Evolutionary conservation across 1,284 basidiomycete species (phyloP), one percentile per base, ranked within the genome.

Genomic region (Pseudozyma tsukubaensis): DNA sequence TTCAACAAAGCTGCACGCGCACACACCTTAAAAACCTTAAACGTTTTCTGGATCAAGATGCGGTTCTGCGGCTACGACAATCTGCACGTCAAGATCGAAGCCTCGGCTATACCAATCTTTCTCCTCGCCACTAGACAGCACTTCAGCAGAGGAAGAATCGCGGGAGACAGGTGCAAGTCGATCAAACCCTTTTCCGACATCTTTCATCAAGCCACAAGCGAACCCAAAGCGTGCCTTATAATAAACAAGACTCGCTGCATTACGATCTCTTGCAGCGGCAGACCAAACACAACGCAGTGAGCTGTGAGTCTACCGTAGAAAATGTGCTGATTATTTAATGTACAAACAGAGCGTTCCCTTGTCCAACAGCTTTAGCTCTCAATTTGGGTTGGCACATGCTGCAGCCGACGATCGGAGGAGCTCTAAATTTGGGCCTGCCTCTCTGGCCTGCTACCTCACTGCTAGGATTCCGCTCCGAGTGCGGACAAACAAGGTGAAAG

Each of bases 11-110:
- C 18, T 19, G 32, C 14, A 35, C 8, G 48, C 40, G 44, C 14
- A 21, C 24, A 18, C 34, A 40, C 34, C 18, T 7, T 6, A 5
- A 29, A 37, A 64, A 57, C 39, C 50, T 58, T 57, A 57, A 50
- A 16, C 19, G 1, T 39, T 29, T 7, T 52, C 37, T 24, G 11
- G 12, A 12, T 19, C 21, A 32, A 55, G 10, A 39, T 6, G 67
- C 67, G 67, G 61, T 13, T 70, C 60, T 70, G 67, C 67, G 50
- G 60, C 13, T 55, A 32, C 32, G 13, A 21, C 34, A 44, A 59
- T 59, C 35, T 70, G 67, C 67, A 70, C 61, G 57, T 70, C 57
- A 60, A 32, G 67, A 70, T 70, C 67, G 67, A 53, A 53, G 12
- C 24, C 55, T 68, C 59, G 65, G 59, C 47, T 56, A n/a, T 34